These are phyloP conservation scores for Teunomyces kruisii DNA, from an alignment of 805 yeast genomes.

Conservation along the genomic window DNA sequence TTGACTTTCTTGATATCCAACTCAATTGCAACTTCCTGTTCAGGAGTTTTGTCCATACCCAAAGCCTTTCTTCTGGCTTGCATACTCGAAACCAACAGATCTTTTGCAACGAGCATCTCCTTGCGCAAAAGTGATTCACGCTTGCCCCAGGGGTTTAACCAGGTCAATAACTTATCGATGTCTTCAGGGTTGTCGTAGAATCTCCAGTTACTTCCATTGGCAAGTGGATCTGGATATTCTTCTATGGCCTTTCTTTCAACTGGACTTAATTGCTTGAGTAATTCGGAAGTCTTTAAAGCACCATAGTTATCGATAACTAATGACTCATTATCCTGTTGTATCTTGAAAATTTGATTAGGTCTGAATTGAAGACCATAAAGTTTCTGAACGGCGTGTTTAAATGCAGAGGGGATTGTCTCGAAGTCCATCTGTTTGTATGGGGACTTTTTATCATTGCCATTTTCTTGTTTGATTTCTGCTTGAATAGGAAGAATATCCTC, in stretches of 20 bases:
- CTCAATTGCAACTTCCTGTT: slow-evolving; percentile 40
- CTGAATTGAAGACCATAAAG: slow-evolving; percentile 30
- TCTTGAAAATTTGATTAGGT: slow-evolving; percentile 14
- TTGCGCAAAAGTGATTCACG: slow-evolving; percentile 67
- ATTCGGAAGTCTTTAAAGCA: slow-evolving; percentile 14
- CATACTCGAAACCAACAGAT: slow-evolving; percentile 54
- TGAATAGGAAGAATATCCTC: slow-evolving; percentile 3
- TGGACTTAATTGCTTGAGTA: slow-evolving; percentile 22
- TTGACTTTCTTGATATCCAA: slow-evolving; percentile 34
- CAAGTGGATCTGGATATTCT: slow-evolving; percentile 58
- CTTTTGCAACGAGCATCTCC: slow-evolving; percentile 55
- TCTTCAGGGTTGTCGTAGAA: slow-evolving; percentile 63
- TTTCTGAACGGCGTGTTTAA: slow-evolving; percentile 25
- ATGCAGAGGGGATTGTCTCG: slow-evolving; percentile 16
- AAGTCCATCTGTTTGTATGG: slow-evolving; percentile 22
- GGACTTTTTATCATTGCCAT: background rate
- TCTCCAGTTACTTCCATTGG: slow-evolving; percentile 63
- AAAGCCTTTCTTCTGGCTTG: slow-evolving; percentile 58
- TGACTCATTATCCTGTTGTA: slow-evolving; percentile 11
- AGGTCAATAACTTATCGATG: slow-evolving; percentile 52
- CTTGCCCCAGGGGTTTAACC: slow-evolving; percentile 75
- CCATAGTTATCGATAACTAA: slow-evolving; percentile 37
- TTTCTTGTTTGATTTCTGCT: slow-evolving; percentile 10
- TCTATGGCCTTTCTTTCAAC: slow-evolving; percentile 64
- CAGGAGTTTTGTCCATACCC: slow-evolving; percentile 41